These are phyloP conservation scores for Aethionema arabicum DNA, from an alignment of 345 rosid genomes.

Conservation along the genomic window DNA sequence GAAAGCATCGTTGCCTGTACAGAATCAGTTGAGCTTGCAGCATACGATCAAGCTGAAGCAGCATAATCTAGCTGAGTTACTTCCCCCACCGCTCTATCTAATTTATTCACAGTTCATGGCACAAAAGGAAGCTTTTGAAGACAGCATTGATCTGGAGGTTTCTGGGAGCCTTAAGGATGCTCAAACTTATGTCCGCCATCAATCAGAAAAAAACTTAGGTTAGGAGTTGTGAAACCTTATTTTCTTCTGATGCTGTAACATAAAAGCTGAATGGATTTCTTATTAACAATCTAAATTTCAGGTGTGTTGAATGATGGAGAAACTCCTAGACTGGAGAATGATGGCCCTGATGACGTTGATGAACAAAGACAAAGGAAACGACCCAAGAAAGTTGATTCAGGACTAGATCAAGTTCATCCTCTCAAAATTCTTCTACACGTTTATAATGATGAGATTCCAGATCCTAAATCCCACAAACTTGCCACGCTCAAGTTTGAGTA, in stretches of 20 bases:
- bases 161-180: constrained; percentile 81
- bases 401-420: constrained; percentile 68
- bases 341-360: constrained; percentile 62
- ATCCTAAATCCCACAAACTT: constrained; percentile 58
- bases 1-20: constrained; percentile 93
- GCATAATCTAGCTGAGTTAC: constrained; percentile 78
- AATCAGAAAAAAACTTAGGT: constrained; percentile 74
- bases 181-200: constrained; percentile 64
- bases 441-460: constrained; percentile 59
- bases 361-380: constrained; percentile 76
- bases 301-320: constrained; percentile 53
- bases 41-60: constrained; percentile 80
- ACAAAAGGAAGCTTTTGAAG: constrained; percentile 88
- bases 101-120: constrained; percentile 76
- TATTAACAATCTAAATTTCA: constrained; percentile 34
- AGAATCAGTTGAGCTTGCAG: constrained; percentile 68
- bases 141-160: constrained; percentile 65
- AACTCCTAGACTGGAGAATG: constrained; percentile 62
- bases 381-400: constrained; percentile 55
- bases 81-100: constrained; percentile 87
- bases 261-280: background rate
- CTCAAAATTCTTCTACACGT: constrained; percentile 64
- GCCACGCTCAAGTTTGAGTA: constrained; percentile 68
- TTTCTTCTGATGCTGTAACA: background rate
- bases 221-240: constrained; percentile 8